Evolutionary conservation across 805 yeast genomes (phyloP), one percentile per base, ranked within the genome.

Genomic region (Kazachstania bromeliacearum): DNA sequence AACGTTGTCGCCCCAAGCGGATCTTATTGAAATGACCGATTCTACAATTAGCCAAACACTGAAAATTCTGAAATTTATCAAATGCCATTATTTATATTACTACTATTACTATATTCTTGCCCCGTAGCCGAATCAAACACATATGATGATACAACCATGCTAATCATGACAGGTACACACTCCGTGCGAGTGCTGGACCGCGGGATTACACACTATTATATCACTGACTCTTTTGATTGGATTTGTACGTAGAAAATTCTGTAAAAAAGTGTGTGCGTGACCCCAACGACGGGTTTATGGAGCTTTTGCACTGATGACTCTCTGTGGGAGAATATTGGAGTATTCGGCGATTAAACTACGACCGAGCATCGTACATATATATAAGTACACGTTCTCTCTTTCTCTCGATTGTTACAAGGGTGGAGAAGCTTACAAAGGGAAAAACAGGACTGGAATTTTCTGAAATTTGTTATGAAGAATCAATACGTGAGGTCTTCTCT

Each of bases 1-100:
- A 38, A 39, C 15, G 64, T 53, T 59, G 64, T 59, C 64, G 64
- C 64, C 64, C 64, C 64, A 59, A 53, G 53, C 64, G 64, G 63
- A 57, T 51, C 56, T 43, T 45, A 49, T 38, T 39, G 55, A 46
- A 41, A 47, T 51, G 56, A 51, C 58, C 42, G 57, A 52, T 40
- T 35, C 34, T 33, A 43, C 51, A 47, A 46, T 49, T 46, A 56
- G 62, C 62, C 62, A 57, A 57, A 59, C 63, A 59, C 62, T 57
- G 62, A 57, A 55, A 57, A 54, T 56, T 57, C 63, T 57, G 62
- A 56, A 42, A 39, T 29, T 23, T 19, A 7, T 17, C 33, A 21
- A 9, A 7, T 12, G 7, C 24, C n/a, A n/a, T n/a, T 8, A 8
- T 22, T 8, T 12, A 12, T 22, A 14, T 14, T 15, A 18, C 27